Evolutionary conservation across 345 rosid genomes (phyloP).

Genomic region (Gossypioides kirkii): DNA sequence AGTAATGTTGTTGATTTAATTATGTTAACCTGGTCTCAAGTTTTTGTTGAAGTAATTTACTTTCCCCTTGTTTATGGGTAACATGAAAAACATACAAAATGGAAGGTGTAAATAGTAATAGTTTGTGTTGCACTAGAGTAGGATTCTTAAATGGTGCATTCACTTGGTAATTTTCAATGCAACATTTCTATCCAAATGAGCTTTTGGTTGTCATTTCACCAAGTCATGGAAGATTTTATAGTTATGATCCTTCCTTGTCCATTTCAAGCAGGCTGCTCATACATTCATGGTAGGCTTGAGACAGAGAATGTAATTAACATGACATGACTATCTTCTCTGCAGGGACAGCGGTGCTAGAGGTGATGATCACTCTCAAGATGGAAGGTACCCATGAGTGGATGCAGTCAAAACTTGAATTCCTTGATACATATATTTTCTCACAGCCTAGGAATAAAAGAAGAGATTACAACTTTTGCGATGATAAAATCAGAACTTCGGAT

Average conservation of each 20-base stretch:
- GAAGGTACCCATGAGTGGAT: too few relatives aligned
- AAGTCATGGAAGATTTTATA: not conserved
- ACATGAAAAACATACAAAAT: not conserved
- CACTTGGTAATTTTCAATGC: not conserved
- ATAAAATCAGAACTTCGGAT: too few relatives aligned
- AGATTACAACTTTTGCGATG: too few relatives aligned
- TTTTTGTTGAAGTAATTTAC: not conserved
- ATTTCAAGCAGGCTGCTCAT: too few relatives aligned
- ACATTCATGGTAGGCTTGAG: conserved; percentile 56
- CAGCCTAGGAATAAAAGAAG: too few relatives aligned
- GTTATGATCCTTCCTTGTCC: not conserved
- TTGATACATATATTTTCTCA: too few relatives aligned
- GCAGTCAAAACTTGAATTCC: too few relatives aligned
- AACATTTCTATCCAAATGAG: not conserved
- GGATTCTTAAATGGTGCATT: not conserved
- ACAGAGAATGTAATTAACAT: too few relatives aligned
- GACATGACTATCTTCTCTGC: too few relatives aligned
- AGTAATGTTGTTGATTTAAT: too few relatives aligned
- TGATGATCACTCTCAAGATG: too few relatives aligned
- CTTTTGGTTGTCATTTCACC: not conserved
- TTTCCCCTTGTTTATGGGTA: not conserved
- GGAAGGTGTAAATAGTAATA: not conserved
- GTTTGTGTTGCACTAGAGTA: not conserved
- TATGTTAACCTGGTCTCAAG: not conserved
- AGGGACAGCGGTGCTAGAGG: too few relatives aligned